These are phyloP conservation scores for Hortaea werneckii DNA, from an alignment of 2,329 filamentous ascomycete species.

Conservation along the genomic window DNA sequence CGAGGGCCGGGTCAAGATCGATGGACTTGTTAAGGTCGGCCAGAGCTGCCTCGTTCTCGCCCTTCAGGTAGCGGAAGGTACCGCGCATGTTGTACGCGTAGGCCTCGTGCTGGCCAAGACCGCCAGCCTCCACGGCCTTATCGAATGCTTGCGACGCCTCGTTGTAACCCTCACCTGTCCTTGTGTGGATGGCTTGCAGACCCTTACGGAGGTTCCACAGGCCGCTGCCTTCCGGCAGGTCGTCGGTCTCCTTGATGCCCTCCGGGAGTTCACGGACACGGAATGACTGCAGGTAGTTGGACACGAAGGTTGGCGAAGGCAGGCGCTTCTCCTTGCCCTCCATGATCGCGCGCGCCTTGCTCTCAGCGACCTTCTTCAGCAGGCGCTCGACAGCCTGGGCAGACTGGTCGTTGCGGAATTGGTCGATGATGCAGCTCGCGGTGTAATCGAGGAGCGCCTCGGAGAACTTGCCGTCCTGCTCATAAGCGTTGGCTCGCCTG, in stretches of 20 bases:
- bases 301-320: constrained; percentile 90
- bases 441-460: constrained; percentile 96
- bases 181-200: constrained; percentile 68
- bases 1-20: constrained; percentile 75
- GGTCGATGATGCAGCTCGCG: constrained; percentile 97
- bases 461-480: constrained; percentile 81
- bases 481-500: constrained; percentile 90
- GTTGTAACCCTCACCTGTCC: constrained; percentile 84
- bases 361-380: constrained; percentile 92
- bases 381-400: constrained; percentile 85
- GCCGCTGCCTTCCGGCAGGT: constrained; percentile 66
- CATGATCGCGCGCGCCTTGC: constrained; percentile 84
- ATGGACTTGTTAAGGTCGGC: constrained; percentile 85
- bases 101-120: constrained; percentile 72
- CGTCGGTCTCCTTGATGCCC: constrained; percentile 72
- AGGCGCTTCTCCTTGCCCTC: constrained; percentile 72
- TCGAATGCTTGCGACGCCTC: constrained; percentile 80
- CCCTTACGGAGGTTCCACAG: constrained; percentile 80
- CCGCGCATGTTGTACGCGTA: constrained; percentile 94
- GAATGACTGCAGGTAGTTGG: constrained; percentile 99
- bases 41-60: constrained; percentile 75
- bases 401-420: constrained; percentile 83
- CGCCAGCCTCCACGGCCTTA: constrained; percentile 71
- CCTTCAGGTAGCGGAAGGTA: constrained; percentile 86
- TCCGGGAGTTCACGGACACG: constrained; percentile 67